Evolutionary conservation across 257 asterid genomes (phyloP).

Genomic region (Verbascum thapsus): DNA sequence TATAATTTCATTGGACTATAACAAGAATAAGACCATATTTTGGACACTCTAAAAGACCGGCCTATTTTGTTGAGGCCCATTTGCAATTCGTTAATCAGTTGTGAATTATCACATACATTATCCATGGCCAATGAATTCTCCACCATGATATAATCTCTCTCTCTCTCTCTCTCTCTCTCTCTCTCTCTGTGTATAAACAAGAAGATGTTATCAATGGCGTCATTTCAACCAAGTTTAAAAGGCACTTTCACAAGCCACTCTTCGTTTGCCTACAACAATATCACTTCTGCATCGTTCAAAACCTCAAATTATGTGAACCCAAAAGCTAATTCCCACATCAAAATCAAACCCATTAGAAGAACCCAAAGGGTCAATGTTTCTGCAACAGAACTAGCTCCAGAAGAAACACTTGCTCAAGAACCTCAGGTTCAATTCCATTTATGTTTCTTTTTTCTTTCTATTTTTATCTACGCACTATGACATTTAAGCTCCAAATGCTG

Average conservation of each 20-base stretch:
- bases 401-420: constrained; percentile 33
- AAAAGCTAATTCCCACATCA: constrained; percentile 30
- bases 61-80: constrained; percentile 34
- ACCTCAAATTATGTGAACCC: constrained; percentile 35
- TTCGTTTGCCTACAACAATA: constrained; percentile 46
- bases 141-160: constrained; percentile 18
- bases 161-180: constrained; percentile 22
- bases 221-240: constrained; percentile 44
- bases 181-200: background rate
- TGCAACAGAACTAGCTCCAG: constrained; percentile 44
- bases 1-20: too few relatives aligned
- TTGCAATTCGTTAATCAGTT: background rate
- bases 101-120: constrained; percentile 35
- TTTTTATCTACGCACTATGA: too few relatives aligned
- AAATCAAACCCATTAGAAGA: constrained; percentile 35
- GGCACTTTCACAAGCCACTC: constrained; percentile 38
- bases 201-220: constrained; percentile 49
- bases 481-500: too few relatives aligned
- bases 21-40: too few relatives aligned
- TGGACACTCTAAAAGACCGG: background rate
- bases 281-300: constrained; percentile 34
- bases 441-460: background rate
- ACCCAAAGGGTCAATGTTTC: constrained; percentile 39
- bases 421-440: constrained; percentile 32
- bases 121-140: constrained; percentile 28